A percentile compares a stretch with the other conserved stretches of the same genome.
Evolutionary conservation across 2,329 filamentous ascomycete genomes (phyloP).

Genomic region (Fusarium miscanthi): DNA sequence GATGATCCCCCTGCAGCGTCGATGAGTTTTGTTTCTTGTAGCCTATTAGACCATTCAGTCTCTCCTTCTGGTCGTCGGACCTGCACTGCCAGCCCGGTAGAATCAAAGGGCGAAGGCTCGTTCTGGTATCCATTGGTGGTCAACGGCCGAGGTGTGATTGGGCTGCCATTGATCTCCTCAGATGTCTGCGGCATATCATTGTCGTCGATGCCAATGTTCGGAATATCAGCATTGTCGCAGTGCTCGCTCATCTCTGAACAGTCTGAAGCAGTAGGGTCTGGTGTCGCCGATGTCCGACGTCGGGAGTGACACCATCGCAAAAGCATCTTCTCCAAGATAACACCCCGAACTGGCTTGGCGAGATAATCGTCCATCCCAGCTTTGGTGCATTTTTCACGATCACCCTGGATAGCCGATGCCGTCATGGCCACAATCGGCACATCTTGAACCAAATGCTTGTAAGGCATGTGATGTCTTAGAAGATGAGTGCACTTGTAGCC

Average conservation of each 20-base stretch:
- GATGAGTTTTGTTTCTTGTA: constrained; percentile 60
- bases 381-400: constrained; percentile 77
- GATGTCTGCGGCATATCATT: constrained; percentile 29
- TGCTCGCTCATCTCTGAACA: constrained; percentile 59
- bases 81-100: constrained; percentile 50
- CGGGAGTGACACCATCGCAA: constrained; percentile 70
- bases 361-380: constrained; percentile 83
- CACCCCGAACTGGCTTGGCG: constrained; percentile 77
- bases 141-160: constrained; percentile 56
- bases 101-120: constrained; percentile 58
- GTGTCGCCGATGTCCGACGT: constrained; percentile 38
- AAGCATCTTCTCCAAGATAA: constrained; percentile 76
- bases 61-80: constrained; percentile 52
- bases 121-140: constrained; percentile 51
- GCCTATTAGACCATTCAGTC: constrained; percentile 56
- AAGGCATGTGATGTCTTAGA: constrained; percentile 74
- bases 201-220: constrained; percentile 51
- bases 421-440: constrained; percentile 87
- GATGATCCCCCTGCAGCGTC: constrained; percentile 57
- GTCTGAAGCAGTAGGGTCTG: constrained; percentile 52
- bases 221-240: constrained; percentile 57
- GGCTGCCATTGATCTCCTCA: constrained; percentile 48
- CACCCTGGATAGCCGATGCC: constrained; percentile 80
- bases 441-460: constrained; percentile 67
- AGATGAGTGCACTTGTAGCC: constrained; percentile 82